Evolutionary conservation across 148 eudicot species (phyloP).

Genomic region (Oxyria digyna): DNA sequence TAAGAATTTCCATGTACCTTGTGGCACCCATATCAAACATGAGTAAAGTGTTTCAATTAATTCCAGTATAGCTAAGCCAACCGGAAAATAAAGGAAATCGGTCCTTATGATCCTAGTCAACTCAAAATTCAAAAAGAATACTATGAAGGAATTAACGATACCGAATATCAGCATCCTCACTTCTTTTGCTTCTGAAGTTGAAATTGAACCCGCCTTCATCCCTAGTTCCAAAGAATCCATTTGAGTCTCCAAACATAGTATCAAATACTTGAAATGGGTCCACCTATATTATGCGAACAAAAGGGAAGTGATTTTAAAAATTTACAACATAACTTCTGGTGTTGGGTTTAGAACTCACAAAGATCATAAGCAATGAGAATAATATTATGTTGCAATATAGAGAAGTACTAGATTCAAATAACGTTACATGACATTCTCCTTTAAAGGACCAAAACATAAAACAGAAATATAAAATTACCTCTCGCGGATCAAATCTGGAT

Average conservation of each 20-base stretch:
- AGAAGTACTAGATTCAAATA: neutral
- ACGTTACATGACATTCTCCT: neutral
- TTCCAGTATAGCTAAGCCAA: neutral
- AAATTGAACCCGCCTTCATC: conserved; percentile 38
- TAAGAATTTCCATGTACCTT: neutral
- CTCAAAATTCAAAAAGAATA: neutral
- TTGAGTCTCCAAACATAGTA: conserved; percentile 54
- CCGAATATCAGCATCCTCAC: conserved; percentile 59
- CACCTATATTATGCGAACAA: conserved; percentile 25
- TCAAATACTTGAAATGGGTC: conserved; percentile 79
- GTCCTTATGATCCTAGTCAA: neutral
- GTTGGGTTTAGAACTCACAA: neutral
- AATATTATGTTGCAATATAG: neutral
- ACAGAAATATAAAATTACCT: conserved; percentile 28
- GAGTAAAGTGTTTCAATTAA: neutral
- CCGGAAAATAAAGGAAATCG: neutral
- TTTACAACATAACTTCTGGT: neutral
- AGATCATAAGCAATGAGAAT: neutral
- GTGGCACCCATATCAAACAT: neutral
- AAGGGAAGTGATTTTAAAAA: neutral
- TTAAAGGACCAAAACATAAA: neutral
- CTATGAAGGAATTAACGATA: conserved; percentile 9
- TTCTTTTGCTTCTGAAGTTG: conserved; percentile 28
- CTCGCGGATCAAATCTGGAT: conserved; percentile 36
- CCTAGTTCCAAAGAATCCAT: conserved; percentile 48